Evolutionary conservation across 2,329 filamentous ascomycete genomes (phyloP), one percentile per base, ranked within the genome.

Genomic region (Aspergillus oerlinghausenensis): DNA sequence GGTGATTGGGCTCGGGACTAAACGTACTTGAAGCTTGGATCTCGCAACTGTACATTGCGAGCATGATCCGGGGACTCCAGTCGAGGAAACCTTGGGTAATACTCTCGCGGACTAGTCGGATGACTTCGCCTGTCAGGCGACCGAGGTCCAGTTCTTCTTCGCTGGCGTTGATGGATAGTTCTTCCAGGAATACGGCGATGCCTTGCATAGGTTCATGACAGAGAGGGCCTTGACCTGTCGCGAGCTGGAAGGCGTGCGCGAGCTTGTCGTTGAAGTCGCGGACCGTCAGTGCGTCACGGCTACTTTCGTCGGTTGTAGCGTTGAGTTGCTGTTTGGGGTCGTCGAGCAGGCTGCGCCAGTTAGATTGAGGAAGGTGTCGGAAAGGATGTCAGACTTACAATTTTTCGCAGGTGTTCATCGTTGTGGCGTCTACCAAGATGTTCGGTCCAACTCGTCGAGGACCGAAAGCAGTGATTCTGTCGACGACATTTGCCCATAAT

Each of bases 1-100:
- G 2, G 21, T 29, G 23, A 28, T n/a, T 25, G 38, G 40, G n/a
- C n/a, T 11, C 8, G 4, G 42, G 38, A 35, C 21, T 38, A 48
- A 14, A 76, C 84, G 72, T 80, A 88, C 85, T 93, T 23, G 90
- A 92, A 29, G 93, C 92, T 81, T 97, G 94, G 67, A 99, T 97
- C 72, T 97, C 94, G 72, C 93, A 96, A 55, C 86, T 91, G 79
- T 99, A 99, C 91, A 97, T 97, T 52, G 94, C 94, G 48, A 99
- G 85, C 77, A 97, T 85, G 64, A 99, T 84, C n/a, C 94, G 87
- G 0, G 94, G 90, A 42, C 88, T 93, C 94, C 94, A 99, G 79
- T 97, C 94, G 19, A 97, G 80, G 79, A 97, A 96, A 23, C 88
- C 93, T 61, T 87, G 81, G 51, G 88, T 84, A 59, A 99, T 91